Base-by-base conservation (phyloP, 495 filamentous ascomycete genomes). In the Neohortaea acidophila region DNA sequence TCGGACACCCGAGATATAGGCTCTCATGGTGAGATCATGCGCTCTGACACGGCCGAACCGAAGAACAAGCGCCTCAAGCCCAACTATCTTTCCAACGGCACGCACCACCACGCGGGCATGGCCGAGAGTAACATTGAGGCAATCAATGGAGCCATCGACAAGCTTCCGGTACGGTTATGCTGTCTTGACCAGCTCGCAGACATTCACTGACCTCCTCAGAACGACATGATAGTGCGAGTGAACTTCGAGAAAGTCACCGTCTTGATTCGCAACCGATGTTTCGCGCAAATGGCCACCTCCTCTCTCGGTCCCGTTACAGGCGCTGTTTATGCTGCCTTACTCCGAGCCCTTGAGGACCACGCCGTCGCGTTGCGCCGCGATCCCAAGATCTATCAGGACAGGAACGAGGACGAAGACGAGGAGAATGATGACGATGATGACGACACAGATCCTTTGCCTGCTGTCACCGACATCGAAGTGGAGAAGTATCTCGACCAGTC, bases 191-290 rank as follows among this genome's bases (percentile, higher is more conserved):
- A 15, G 9, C 19, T 10, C 15, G 13, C 32, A 21, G 32, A 7
- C 4, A 19, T 15, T 6, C 36, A 18, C 3, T 33, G 1, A 32
- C 22, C 17, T 29, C 14, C 4, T 21, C 33, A 75, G 70, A 59
- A 68, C 21, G 59, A 77, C 36, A 57, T 83, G 36, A 69, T 82
- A 15, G 62, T 96, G 31, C 75, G 81, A 21, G 65, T 94, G 18
- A 93, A 94, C 55, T 78, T 84, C 52, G 79, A 82, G 24, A 94
- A 86, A 52, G 77, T 83, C 30, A 66, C 73, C 3, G 81, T 96
- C 11, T 67, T 79, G 13, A 67, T 91, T 38, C 82, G 89, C 37
- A 94, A 79, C 45, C 66, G 70, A 35, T 74, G 74, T 17, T 76
- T 97, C 21, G 70, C 79, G 26, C 61, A 66, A 2, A 59, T 75